Base-by-base conservation (phyloP, 495 filamentous ascomycete species). In the Parathielavia appendiculata region DNA sequence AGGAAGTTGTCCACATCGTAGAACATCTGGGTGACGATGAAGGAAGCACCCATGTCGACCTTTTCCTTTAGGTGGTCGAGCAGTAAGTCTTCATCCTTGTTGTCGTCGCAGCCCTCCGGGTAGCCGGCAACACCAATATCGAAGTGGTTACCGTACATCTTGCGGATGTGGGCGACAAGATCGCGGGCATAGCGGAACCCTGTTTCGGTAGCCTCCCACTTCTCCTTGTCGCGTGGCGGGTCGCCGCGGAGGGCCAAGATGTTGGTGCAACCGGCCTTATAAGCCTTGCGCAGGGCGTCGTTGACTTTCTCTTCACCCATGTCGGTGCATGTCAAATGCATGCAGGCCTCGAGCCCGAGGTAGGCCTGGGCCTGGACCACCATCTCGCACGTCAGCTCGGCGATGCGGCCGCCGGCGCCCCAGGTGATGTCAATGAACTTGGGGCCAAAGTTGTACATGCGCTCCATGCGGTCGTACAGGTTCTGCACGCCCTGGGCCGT, bases 401-500 rank as follows among this genome's bases (percentile, higher is more conserved):
- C 93, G 54, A 90, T 81, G 61, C 87, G 85, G 35, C 95, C 95
- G 58, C 95, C 95, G 49, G 95, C 95, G 60, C 95, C 95, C 95
- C 95, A 99, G 51, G 95, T 99, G 69, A 99, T 85, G 72, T 99
- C 95, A 70, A 99, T 90, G 76, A 97, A 99, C 60, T 88, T 85
- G 14, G 95, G 95, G 0, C 93, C 92, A 56, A 93, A 82, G 63
- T 81, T 80, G 72, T 97, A 90, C 95, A 99, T 99, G 69, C 92
- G 91, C 76, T 99, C 91, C 89, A 99, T 97, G 64, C 92, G 88
- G 70, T 99, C 95, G 76, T 99, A 99, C 55, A 99, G 84, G 71
- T 99, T 99, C 78, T 97, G 95, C 10, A 99, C 92, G 81, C 95
- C 95, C 80, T 91, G 88, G 1, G 93, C 92, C 1, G 95, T 99